Base-by-base conservation (phyloP, 2,329 filamentous ascomycete genomes). In the Fusarium kyushuense region DNA sequence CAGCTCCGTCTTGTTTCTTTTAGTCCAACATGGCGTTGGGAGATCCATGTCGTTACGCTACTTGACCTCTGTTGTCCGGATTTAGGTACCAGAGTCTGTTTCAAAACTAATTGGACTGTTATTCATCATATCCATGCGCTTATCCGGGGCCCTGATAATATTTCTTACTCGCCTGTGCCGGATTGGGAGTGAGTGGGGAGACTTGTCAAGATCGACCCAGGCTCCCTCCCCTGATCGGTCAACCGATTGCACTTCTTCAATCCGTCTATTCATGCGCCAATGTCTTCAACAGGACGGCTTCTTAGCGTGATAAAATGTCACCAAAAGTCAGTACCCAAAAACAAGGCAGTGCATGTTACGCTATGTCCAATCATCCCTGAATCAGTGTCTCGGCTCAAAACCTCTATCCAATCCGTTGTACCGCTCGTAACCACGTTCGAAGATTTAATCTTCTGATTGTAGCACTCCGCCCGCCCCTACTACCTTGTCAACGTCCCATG, bases 401-500 rank as follows among this genome's bases (percentile, higher is more conserved):
- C 36, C 56, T 46, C 54, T n/a, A 48, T 54, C 56, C 48, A 48
- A 61, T 48, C 43, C 36, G 53, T 59, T 42, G 23, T 36, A 49
- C 55, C 33, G 32, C 17, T 29, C 32, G 41, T 60, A 48, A 19
- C 53, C 46, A 48, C 23, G 25, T 48, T 41, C 45, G 27, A 52
- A 35, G 17, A 35, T 7, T 35, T 48, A 65, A 54, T 66, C 58
- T 19, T 57, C 70, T 49, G 52, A 25, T 14, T 49, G 38, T 36
- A 63, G 25, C 21, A 52, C 58, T 16, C 70, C 67, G 10, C 72
- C 68, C 5, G 48, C 29, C 16, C 55, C 73, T 6, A 65, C 35
- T 30, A 43, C 75, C 72, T 89, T 89, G 42, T 85, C 86, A 14
- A 81, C 79, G 75, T 89, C 87, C 87, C 87, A 89, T 63, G 87